Evolutionary conservation across 441 rosid genomes (phyloP).

Genomic region (Flueggea neowawraea): DNA sequence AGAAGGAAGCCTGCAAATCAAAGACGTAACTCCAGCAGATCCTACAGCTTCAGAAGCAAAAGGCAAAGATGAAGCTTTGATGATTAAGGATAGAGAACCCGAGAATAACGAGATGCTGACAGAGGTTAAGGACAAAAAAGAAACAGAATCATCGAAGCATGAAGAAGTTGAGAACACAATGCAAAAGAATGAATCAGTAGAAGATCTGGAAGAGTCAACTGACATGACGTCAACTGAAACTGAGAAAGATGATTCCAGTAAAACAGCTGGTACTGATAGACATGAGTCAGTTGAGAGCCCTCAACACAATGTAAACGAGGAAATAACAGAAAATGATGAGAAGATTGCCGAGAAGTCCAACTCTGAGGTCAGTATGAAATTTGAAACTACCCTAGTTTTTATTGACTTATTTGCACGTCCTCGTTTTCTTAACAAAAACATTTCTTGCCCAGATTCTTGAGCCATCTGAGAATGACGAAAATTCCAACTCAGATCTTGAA

Average conservation of each 20-base stretch:
- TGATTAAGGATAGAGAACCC: too few relatives aligned
- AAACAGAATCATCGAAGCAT: not conserved
- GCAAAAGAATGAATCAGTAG: not conserved
- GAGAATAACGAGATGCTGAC: too few relatives aligned
- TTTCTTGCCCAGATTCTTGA: not conserved
- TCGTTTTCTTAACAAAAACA: not conserved
- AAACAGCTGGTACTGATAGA: not conserved
- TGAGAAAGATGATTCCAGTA: not conserved
- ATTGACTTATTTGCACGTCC: not conserved
- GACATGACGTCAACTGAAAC: not conserved
- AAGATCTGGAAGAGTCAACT: not conserved
- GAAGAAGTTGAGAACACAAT: not conserved
- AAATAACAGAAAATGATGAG: not conserved
- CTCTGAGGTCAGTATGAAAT: not conserved
- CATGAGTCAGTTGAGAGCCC: not conserved
- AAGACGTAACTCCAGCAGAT: not conserved
- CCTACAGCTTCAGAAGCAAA: not conserved
- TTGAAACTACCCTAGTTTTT: not conserved
- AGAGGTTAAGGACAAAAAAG: not conserved
- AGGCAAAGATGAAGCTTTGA: not conserved
- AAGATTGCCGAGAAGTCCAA: not conserved
- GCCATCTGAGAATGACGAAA: constrained; percentile 2
- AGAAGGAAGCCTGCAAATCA: not conserved
- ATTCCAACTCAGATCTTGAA: not conserved
- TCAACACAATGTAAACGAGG: not conserved